Conservation (phyloP, 164 flowering plant species). For the Tetrastigma voinierianum region DNA sequence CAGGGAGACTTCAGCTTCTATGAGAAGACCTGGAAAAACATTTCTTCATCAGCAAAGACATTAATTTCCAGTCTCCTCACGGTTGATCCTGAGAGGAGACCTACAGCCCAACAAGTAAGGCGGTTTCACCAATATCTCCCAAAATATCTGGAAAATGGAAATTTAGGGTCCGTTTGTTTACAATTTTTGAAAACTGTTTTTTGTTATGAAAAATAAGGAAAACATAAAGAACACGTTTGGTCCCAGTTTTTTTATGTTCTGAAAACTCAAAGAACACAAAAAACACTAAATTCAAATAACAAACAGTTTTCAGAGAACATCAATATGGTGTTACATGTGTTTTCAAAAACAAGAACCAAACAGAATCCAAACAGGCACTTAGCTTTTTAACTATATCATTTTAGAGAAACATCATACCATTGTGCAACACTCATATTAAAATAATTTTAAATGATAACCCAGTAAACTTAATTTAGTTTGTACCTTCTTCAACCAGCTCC, state of each 20-base stretch:
- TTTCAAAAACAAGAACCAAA: too few species aligned
- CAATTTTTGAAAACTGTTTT: too few species aligned
- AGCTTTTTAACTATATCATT: not conserved
- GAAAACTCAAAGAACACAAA: too few species aligned
- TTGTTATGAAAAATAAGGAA: too few species aligned
- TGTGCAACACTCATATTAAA: not conserved
- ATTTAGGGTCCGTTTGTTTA: too few species aligned
- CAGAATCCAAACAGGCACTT: too few species aligned
- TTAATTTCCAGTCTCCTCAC: conserved; percentile 55
- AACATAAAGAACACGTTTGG: too few species aligned
- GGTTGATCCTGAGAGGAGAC: conserved; percentile 63
- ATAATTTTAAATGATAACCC: not conserved
- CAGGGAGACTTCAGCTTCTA: conserved; percentile 73
- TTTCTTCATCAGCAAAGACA: conserved; percentile 65
- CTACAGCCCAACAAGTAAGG: conserved; percentile 64
- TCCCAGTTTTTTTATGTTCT: too few species aligned
- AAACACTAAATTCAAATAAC: too few species aligned
- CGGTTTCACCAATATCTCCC: not conserved
- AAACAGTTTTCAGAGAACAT: too few species aligned
- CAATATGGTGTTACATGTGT: too few species aligned
- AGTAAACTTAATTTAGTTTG: not conserved
- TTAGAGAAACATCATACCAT: too few species aligned
- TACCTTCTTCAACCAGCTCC: conserved; percentile 37
- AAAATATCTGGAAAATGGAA: not conserved
- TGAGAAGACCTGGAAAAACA: conserved; percentile 73